These are phyloP conservation scores for Ophiostoma angusticollis DNA, from an alignment of 2,329 filamentous ascomycete species.

Conservation along the genomic window DNA sequence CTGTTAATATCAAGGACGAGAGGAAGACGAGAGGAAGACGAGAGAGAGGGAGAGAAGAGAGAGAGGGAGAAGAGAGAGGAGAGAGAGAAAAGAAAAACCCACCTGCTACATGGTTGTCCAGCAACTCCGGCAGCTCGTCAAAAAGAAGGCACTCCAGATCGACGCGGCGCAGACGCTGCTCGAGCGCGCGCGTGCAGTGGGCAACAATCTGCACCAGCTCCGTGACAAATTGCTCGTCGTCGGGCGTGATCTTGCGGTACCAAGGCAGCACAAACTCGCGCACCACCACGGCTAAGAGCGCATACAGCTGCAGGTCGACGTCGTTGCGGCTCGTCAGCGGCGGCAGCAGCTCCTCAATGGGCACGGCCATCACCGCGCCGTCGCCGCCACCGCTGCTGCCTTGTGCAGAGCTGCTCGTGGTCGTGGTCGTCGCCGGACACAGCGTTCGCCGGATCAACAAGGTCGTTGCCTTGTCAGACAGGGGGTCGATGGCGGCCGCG, in stretches of 20 bases:
- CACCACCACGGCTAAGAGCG: slow-evolving; percentile 77
- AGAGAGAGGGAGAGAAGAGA: not conserved
- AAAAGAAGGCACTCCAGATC: slow-evolving; percentile 73
- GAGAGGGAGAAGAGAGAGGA: slow-evolving; percentile 6
- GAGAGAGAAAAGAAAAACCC: slow-evolving; percentile 3
- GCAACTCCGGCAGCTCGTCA: slow-evolving; percentile 73
- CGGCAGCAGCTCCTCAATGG: slow-evolving; percentile 73
- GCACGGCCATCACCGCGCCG: slow-evolving; percentile 27
- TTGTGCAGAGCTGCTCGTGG: not conserved
- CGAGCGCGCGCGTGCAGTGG: slow-evolving; percentile 76
- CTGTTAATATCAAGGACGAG: slow-evolving; percentile 4
- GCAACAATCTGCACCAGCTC: slow-evolving; percentile 86
- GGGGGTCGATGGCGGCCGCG: slow-evolving; percentile 32
- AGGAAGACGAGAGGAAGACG: not conserved
- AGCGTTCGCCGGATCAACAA: slow-evolving; percentile 73
- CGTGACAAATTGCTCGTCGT: slow-evolving; percentile 75
- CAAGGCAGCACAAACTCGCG: slow-evolving; percentile 84
- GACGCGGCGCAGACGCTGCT: slow-evolving; percentile 70
- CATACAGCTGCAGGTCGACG: slow-evolving; percentile 86
- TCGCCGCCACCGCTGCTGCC: not conserved
- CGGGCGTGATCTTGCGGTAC: slow-evolving; percentile 86
- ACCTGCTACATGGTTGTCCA: slow-evolving; percentile 75
- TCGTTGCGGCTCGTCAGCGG: slow-evolving; percentile 90
- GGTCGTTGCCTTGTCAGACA: slow-evolving; percentile 67
- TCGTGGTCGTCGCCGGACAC: slow-evolving; percentile 37